A percentile compares a stretch with the other conserved stretches of the same genome.
These are phyloP conservation scores for Pleurotus cornucopiae DNA, from an alignment of 768 basidiomycete species.

Conservation along the genomic window DNA sequence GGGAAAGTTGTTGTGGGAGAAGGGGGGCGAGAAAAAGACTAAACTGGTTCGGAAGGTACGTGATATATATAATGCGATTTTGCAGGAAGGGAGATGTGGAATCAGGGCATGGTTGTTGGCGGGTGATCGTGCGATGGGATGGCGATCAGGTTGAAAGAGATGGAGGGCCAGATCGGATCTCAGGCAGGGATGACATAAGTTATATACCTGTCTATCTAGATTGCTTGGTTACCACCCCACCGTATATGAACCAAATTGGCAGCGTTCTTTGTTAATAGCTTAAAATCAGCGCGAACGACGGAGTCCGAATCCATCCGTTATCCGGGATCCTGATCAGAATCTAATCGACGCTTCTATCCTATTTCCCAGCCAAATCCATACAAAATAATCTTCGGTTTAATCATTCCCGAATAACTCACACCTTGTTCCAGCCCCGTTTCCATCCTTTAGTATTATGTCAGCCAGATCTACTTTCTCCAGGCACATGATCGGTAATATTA, in stretches of 20 bases:
- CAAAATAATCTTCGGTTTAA: background rate
- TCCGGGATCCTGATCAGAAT: conserved; percentile 10
- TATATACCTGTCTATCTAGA: conserved; percentile 22
- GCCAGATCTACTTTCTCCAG: background rate
- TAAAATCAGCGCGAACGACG: conserved; percentile 8
- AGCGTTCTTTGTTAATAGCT: conserved; percentile 8
- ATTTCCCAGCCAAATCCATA: background rate
- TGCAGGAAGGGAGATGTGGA: conserved; percentile 36
- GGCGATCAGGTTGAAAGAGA: conserved; percentile 51
- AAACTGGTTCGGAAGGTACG: conserved; percentile 35
- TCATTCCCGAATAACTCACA: background rate
- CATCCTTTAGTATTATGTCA: background rate
- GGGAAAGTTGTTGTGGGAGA: conserved; percentile 25
- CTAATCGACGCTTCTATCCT: conserved; percentile 2
- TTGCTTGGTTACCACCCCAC: conserved; percentile 6
- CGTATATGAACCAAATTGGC: conserved; percentile 8
- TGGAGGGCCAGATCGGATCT: conserved; percentile 37
- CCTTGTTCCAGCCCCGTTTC: background rate
- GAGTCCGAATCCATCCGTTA: conserved; percentile 6
- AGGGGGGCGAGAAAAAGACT: conserved; percentile 47
- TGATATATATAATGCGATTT: conserved; percentile 49
- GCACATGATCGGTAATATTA: background rate
- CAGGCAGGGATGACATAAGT: conserved; percentile 36
- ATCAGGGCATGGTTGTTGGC: conserved; percentile 39
- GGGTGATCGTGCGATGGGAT: conserved; percentile 56